Percentiles rank a stretch among this genome's conserved stretches.
Conservation (phyloP, 2,329 filamentous ascomycete genomes). For the Pestalotiopsis sp. region DNA sequence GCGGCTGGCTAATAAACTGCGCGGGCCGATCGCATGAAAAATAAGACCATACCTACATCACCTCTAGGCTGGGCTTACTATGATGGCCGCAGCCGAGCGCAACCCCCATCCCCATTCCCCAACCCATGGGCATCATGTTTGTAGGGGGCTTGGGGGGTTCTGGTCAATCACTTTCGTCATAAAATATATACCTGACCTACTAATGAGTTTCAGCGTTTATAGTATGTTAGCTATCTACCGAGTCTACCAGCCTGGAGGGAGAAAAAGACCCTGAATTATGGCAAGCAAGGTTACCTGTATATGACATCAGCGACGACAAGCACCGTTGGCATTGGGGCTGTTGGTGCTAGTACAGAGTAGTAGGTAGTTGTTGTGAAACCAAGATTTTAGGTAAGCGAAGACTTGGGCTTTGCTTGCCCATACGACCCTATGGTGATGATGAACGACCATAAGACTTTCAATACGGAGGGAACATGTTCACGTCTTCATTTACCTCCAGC, state of each 20-base stretch:
- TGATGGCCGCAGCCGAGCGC: no score
- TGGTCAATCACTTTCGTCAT: no score
- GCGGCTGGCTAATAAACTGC: background rate
- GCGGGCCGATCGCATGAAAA: background rate
- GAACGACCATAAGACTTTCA: no score
- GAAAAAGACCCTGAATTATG: background rate
- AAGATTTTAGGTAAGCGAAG: background rate
- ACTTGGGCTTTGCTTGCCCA: no score
- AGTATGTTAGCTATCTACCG: background rate
- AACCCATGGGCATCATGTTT: no score
- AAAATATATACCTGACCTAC: no score
- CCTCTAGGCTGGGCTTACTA: background rate
- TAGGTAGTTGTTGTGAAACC: background rate
- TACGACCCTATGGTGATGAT: no score
- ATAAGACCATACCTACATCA: background rate
- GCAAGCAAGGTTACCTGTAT: background rate
- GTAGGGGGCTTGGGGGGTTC: no score
- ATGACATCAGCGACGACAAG: background rate
- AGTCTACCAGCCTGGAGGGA: background rate
- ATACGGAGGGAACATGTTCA: no score
- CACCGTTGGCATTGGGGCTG: background rate
- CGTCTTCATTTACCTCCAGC: no score
- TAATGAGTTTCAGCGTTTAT: no score
- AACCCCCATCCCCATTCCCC: no score
- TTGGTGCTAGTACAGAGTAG: background rate